Evolutionary conservation across 495 filamentous ascomycete genomes (phyloP).

Genomic region (Ascobolus immersus): DNA sequence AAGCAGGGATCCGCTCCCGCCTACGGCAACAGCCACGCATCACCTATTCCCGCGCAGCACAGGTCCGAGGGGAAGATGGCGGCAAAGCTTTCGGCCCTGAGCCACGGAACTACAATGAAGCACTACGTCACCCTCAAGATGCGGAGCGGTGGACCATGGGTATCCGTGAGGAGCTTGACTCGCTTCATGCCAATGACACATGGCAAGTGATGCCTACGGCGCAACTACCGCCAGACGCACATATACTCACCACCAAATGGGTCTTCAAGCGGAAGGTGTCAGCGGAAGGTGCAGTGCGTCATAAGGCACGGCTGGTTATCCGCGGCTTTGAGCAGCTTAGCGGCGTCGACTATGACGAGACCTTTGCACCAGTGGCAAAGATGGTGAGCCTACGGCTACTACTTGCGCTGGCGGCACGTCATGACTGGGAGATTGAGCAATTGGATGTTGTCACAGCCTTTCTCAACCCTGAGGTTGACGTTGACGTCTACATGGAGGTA

Average conservation of each 20-base stretch:
- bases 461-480: conserved; percentile 5
- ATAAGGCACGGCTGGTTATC: conserved; percentile 6
- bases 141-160: not conserved
- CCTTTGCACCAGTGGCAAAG: conserved; percentile 4
- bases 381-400: conserved; percentile 5
- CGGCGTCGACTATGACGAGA: conserved; percentile 7
- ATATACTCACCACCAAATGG: conserved; percentile 8
- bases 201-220: not conserved
- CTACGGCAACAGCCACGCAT: no score
- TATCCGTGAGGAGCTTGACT: not conserved
- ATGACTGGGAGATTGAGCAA: conserved; percentile 5
- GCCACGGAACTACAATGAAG: no score
- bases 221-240: conserved; percentile 1
- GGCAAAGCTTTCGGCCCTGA: no score
- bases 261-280: conserved; percentile 5
- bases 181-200: not conserved
- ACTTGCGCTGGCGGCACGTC: not conserved
- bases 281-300: conserved; percentile 1
- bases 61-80: no score
- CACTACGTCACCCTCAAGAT: no score
- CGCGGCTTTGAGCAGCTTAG: conserved; percentile 6
- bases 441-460: conserved; percentile 7
- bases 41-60: no score
- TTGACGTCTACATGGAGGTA: conserved; percentile 3
- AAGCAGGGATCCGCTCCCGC: no score